Evolutionary conservation across 2,329 filamentous ascomycete species (phyloP).

Genomic region (Metarhizium anisopliae): DNA sequence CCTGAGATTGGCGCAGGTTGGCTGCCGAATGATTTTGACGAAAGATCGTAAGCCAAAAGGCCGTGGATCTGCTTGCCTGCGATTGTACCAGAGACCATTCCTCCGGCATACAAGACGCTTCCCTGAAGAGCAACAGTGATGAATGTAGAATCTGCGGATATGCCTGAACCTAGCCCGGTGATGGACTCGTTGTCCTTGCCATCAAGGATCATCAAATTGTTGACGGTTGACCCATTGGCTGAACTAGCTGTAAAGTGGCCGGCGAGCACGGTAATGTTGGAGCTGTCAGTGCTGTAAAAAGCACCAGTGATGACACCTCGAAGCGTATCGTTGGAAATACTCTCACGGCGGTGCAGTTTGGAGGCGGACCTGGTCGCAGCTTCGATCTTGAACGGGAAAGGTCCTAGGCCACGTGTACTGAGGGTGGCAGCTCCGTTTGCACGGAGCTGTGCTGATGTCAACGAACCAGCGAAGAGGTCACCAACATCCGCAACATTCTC

Average conservation of each 20-base stretch:
- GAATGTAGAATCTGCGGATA: slow-evolving; percentile 68
- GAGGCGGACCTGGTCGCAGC: slow-evolving; percentile 16
- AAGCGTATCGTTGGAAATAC: slow-evolving; percentile 29
- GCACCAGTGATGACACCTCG: slow-evolving; percentile 68
- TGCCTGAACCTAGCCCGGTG: slow-evolving; percentile 56
- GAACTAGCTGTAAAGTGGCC: slow-evolving; percentile 73
- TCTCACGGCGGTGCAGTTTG: slow-evolving; percentile 37
- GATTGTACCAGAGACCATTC: slow-evolving; percentile 64
- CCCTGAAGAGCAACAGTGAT: slow-evolving; percentile 58
- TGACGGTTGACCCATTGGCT: slow-evolving; percentile 59
- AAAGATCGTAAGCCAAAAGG: slow-evolving; percentile 71
- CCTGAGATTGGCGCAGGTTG: slow-evolving; percentile 74
- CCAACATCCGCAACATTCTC: slow-evolving; percentile 54
- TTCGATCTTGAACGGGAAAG: slow-evolving; percentile 49
- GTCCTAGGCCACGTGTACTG: slow-evolving; percentile 39
- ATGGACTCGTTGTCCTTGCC: slow-evolving; percentile 58
- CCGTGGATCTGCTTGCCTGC: slow-evolving; percentile 57
- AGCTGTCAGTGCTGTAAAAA: slow-evolving; percentile 61
- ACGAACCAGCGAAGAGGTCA: slow-evolving; percentile 72
- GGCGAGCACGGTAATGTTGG: slow-evolving; percentile 79
- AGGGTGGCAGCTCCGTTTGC: slow-evolving; percentile 67
- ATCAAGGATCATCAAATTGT: slow-evolving; percentile 79
- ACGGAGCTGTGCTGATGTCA: slow-evolving; percentile 66
- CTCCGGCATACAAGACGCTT: slow-evolving; percentile 72
- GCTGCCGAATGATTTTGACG: slow-evolving; percentile 49